Evolutionary conservation across 805 yeast species (phyloP).

Genomic region (Candida adriatica): DNA sequence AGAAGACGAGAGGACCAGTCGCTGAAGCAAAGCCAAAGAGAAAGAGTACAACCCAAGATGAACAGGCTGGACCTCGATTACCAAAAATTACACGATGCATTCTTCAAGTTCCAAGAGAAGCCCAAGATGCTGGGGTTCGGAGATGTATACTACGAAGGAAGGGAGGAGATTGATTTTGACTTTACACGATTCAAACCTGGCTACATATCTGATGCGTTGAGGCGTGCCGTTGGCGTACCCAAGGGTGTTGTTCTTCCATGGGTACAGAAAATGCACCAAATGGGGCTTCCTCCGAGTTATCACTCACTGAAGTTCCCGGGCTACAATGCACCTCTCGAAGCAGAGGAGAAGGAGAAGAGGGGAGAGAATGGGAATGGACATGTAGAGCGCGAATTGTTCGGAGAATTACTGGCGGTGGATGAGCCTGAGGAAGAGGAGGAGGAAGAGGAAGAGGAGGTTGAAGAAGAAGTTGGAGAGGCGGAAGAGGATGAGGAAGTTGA

Average conservation of each 20-base stretch:
- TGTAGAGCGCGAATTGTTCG: slow-evolving; percentile 24
- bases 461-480: slow-evolving; percentile 17
- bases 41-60: slow-evolving; percentile 83
- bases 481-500: slow-evolving; percentile 21
- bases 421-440: slow-evolving; percentile 19
- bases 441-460: slow-evolving; percentile 18
- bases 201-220: slow-evolving; percentile 48
- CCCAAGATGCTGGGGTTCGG: slow-evolving; percentile 69
- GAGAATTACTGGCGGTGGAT: slow-evolving; percentile 24
- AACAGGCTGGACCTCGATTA: slow-evolving; percentile 84
- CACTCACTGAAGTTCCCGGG: slow-evolving; percentile 56
- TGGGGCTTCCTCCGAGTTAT: slow-evolving; percentile 84
- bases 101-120: slow-evolving; percentile 71
- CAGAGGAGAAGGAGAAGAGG: slow-evolving; percentile 26
- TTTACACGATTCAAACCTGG: slow-evolving; percentile 57
- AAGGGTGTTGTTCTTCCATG: slow-evolving; percentile 57
- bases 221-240: slow-evolving; percentile 62
- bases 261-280: slow-evolving; percentile 57
- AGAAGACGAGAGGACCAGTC: slow-evolving; percentile 41
- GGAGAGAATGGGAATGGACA: slow-evolving; percentile 10
- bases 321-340: slow-evolving; percentile 34
- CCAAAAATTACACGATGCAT: slow-evolving; percentile 74
- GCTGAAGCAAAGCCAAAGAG: slow-evolving; percentile 69
- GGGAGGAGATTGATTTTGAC: slow-evolving; percentile 45
- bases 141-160: slow-evolving; percentile 73